Percentiles rank a stretch among this genome's conserved stretches.
Conservation (phyloP, 495 filamentous ascomycete genomes). For the Podospora anserina region DNA sequence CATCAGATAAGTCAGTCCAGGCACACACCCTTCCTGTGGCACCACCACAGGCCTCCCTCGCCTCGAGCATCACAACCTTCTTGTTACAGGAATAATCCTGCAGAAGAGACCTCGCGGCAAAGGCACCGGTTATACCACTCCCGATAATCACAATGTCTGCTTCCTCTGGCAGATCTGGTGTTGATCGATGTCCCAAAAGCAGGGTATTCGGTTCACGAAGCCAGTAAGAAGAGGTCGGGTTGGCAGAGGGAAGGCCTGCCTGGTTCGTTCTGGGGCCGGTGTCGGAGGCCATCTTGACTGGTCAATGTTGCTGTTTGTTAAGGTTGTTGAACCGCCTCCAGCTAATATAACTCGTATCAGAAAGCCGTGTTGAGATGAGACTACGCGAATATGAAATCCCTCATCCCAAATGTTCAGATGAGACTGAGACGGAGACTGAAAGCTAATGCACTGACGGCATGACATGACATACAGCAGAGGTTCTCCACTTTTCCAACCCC, state of each 20-base stretch:
- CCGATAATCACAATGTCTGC: constrained; percentile 70
- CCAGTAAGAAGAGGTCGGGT: constrained; percentile 73
- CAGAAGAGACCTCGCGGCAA: constrained; percentile 61
- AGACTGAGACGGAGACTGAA: not conserved
- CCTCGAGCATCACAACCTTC: constrained; percentile 71
- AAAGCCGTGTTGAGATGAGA: not conserved
- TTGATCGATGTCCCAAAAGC: constrained; percentile 59
- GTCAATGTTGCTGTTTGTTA: not conserved
- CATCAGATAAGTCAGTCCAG: not conserved
- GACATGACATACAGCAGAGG: not conserved
- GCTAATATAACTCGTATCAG: not conserved
- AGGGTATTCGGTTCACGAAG: constrained; percentile 55
- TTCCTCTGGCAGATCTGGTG: constrained; percentile 54
- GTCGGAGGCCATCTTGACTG: not conserved
- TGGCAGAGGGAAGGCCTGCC: constrained; percentile 48
- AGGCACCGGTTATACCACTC: constrained; percentile 67
- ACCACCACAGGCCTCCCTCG: constrained; percentile 73
- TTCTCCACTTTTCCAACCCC: not conserved
- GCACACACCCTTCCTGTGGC: constrained; percentile 67
- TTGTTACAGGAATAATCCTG: constrained; percentile 36
- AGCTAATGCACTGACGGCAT: not conserved
- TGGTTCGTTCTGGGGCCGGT: constrained; percentile 20
- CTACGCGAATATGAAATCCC: not conserved
- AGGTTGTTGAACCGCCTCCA: too few species aligned
- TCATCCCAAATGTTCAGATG: not conserved